phyloP scores from a whole-genome alignment of 148 eudicot species.

The Mesembryanthemum crystallinum region DNA sequence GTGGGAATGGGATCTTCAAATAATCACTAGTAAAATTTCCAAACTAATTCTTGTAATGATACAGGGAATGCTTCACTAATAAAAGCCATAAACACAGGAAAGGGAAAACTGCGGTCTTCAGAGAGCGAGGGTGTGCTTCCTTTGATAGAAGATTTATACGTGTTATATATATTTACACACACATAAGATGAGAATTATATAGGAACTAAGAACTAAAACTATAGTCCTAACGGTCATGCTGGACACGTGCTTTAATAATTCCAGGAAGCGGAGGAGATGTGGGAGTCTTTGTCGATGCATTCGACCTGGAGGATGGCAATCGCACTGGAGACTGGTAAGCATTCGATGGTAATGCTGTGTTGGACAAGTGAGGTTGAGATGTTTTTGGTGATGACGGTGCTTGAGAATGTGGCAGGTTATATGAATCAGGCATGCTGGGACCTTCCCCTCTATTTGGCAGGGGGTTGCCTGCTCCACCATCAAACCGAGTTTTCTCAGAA shows the following conservation, averaged over 20 bases:
- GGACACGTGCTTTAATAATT: constrained; percentile 68
- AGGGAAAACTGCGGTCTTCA: neutral
- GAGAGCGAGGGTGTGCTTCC: neutral
- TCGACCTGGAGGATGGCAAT: constrained; percentile 31
- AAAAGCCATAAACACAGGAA: no score
- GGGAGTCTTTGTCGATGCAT: constrained; percentile 38
- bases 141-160: neutral
- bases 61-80: no score
- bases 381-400: constrained; percentile 20
- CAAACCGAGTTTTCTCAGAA: constrained; percentile 38
- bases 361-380: constrained; percentile 15
- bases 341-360: constrained; percentile 15
- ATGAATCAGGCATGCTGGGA: constrained; percentile 39
- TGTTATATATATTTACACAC: neutral
- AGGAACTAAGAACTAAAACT: neutral
- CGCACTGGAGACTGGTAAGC: constrained; percentile 26
- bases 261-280: constrained; percentile 77
- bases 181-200: neutral
- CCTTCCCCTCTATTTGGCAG: constrained; percentile 50
- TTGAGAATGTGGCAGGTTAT: constrained; percentile 20
- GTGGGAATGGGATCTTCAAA: no score
- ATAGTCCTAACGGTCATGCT: constrained; percentile 46
- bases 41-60: no score
- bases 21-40: no score
- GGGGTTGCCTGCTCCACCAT: constrained; percentile 15